A percentile compares a stretch with the other conserved stretches of the same genome.
phyloP scores from a whole-genome alignment of 2,329 filamentous ascomycete species.

The Calonectria montana region DNA sequence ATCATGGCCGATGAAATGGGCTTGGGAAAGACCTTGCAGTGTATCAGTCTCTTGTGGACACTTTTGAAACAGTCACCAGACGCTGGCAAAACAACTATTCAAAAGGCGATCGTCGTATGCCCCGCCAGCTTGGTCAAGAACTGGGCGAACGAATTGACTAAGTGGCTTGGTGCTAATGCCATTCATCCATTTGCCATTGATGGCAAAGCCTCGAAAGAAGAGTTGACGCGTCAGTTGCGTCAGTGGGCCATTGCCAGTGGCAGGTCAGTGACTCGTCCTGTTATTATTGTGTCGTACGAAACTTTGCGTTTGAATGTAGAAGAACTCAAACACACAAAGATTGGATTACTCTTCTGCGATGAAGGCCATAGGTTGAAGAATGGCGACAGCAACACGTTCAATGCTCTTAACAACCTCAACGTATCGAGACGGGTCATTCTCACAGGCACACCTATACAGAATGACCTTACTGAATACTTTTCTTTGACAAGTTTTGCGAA shows the following conservation, averaged over 20 bases:
- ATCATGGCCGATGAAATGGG: constrained; percentile 99
- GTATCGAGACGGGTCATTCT: constrained; percentile 93
- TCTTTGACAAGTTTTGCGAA: constrained; percentile 97
- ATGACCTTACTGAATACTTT: constrained; percentile 98
- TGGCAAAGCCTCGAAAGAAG: constrained; percentile 94
- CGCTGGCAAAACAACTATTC: constrained; percentile 91
- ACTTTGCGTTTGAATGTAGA: constrained; percentile 92
- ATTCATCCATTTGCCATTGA: constrained; percentile 96
- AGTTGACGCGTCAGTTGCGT: constrained; percentile 87
- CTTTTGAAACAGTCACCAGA: constrained; percentile 95
- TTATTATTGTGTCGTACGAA: constrained; percentile 98
- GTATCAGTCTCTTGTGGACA: constrained; percentile 97
- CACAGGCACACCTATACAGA: constrained; percentile 97
- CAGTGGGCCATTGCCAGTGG: constrained; percentile 96
- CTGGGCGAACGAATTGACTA: constrained; percentile 96
- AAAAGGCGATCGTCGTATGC: constrained; percentile 97
- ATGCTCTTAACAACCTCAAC: constrained; percentile 87
- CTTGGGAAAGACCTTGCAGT: constrained; percentile 95
- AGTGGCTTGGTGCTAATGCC: constrained; percentile 95
- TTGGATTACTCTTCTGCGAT: constrained; percentile 93
- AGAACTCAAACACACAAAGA: constrained; percentile 88
- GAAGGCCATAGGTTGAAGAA: constrained; percentile 98
- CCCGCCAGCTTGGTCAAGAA: constrained; percentile 97
- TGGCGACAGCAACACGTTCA: constrained; percentile 95
- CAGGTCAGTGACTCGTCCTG: constrained; percentile 88